These are phyloP conservation scores for Quillaja saponaria DNA, from an alignment of 306 rosid genomes.

Conservation along the genomic window DNA sequence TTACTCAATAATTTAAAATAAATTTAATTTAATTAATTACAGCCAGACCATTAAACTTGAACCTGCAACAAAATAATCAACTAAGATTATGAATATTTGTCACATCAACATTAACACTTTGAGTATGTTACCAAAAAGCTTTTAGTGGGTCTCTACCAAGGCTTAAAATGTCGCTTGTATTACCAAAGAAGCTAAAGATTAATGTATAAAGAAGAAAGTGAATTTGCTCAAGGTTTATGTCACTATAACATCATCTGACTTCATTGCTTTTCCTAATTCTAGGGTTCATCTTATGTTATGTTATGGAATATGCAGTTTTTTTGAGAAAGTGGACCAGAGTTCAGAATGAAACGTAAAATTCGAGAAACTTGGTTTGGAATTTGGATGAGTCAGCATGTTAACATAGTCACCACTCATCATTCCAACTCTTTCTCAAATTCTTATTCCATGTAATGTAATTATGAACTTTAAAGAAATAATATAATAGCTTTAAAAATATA, in stretches of 20 bases:
- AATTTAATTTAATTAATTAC: no score
- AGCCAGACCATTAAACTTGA: no score
- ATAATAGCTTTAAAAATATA: no score
- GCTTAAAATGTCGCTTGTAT: slow-evolving; percentile 23
- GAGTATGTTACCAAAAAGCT: slow-evolving; percentile 17
- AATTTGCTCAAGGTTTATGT: slow-evolving; percentile 6
- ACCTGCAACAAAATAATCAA: no score
- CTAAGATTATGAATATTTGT: slow-evolving; percentile 18
- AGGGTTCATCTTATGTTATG: background rate
- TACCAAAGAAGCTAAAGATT: slow-evolving; percentile 9
- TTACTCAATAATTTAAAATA: no score
- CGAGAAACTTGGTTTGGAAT: slow-evolving; percentile 16
- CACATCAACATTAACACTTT: slow-evolving; percentile 23
- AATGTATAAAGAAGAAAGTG: no score
- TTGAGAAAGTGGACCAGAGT: slow-evolving; percentile 13
- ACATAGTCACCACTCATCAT: slow-evolving; percentile 27
- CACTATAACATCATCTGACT: slow-evolving; percentile 27
- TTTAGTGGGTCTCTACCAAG: background rate
- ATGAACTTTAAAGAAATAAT: no score
- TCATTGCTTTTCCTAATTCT: background rate
- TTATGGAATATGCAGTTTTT: background rate
- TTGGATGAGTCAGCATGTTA: slow-evolving; percentile 15
- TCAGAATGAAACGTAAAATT: slow-evolving; percentile 18
- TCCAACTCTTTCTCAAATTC: slow-evolving; percentile 10
- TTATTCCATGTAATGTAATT: background rate